Evolutionary conservation across 768 basidiomycete genomes (phyloP), one percentile per base, ranked within the genome.

Genomic region (Termitomyces sp.): DNA sequence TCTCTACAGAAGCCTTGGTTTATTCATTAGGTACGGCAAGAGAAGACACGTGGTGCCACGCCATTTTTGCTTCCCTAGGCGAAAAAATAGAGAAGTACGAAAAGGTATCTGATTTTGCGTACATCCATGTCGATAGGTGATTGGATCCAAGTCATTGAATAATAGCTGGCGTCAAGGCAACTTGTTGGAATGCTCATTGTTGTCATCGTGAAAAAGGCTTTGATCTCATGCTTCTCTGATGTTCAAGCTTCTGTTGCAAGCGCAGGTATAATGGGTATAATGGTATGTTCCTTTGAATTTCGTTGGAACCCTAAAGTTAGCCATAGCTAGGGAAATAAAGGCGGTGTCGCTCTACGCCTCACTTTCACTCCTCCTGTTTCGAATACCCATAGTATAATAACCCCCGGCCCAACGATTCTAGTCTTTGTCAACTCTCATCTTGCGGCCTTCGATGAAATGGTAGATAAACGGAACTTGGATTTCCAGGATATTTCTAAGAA

Each of bases 361-460:
- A 70, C 74, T 7, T 86, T 83, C 61, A 76, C 74, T 25, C 83
- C 83, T 25, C 65, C 70, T 1, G 56, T 69, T 32, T 59, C 53
- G 1, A 39, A 54, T 22, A 45, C 52, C 5, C 38, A 35, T 39
- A 38, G 60, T 23, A 38, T 64, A 4, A 16, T 49, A n/a, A 60
- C 60, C n/a, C 58, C 76, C 53, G 65, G 73, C 3, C 63, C 84
- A 3, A 78, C 75, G 2, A 68, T 75, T 0, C 63, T 94, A 33
- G 88, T 89, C 1, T 91, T 93, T 61, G 85, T 93, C 41, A 89
- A 89, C 65, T 76, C 91, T 7, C 91, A 94, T 68, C 76, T 94
- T 11, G 90, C 91, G 0, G 91, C 91, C 12, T 89, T 86, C 55
- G 89, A 92, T 60, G 88, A 89, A 56, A 87, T 89, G 81, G 72